phyloP scores from a whole-genome alignment of 139 green algal genomes.

The Tetradesmus obliquus region DNA sequence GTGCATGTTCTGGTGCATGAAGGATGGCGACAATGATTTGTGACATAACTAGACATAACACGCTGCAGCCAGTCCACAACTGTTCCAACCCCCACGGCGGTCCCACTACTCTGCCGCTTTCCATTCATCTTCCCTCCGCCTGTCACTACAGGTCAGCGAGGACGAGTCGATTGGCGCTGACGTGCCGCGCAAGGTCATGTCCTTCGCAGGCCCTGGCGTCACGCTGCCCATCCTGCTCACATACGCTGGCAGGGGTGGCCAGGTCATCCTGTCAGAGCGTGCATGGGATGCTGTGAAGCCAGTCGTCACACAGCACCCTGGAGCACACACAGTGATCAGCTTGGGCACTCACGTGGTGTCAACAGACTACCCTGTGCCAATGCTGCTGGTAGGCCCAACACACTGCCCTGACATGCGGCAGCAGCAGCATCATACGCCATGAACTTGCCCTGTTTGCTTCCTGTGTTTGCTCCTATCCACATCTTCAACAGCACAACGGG shows the following conservation, averaged over 20 bases:
- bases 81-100: too few species aligned
- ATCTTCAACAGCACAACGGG: too few species aligned
- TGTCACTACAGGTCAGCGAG: conserved; percentile 2
- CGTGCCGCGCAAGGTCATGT: not conserved
- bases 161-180: not conserved
- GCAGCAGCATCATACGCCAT: not conserved
- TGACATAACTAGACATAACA: too few species aligned
- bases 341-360: conserved; percentile 76
- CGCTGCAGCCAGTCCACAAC: too few species aligned
- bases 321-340: conserved; percentile 60
- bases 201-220: conserved; percentile 58
- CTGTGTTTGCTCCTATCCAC: not conserved
- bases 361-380: conserved; percentile 53
- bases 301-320: conserved; percentile 39
- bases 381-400: conserved; percentile 60
- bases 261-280: conserved; percentile 80
- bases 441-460: not conserved
- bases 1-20: too few species aligned
- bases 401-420: conserved; percentile 53
- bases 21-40: too few species aligned
- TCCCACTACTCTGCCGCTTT: not conserved
- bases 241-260: conserved; percentile 65
- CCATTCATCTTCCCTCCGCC: not conserved
- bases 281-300: conserved; percentile 80
- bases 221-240: conserved; percentile 58